Percentiles rank a stretch among this genome's conserved stretches.
Evolutionary conservation across 805 yeast genomes (phyloP).

Genomic region (Starmerella stellata): DNA sequence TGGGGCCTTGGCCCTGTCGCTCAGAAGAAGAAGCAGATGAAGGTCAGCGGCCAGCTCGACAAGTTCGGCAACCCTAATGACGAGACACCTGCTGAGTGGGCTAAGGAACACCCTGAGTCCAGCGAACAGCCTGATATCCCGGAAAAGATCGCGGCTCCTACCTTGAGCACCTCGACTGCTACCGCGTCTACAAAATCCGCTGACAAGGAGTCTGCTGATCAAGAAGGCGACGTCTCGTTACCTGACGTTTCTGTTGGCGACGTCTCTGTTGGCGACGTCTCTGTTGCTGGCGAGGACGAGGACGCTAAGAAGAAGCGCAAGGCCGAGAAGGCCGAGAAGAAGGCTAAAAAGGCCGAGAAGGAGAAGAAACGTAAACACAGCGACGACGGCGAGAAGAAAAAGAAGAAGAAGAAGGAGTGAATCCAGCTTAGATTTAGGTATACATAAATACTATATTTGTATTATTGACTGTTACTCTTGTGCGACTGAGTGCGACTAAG

Average conservation of each 20-base stretch:
- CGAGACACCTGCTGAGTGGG: constrained; percentile 87
- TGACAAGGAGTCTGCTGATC: constrained; percentile 22
- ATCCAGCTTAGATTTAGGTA: too few species aligned
- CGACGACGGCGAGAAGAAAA: constrained; percentile 23
- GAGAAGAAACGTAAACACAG: constrained; percentile 4
- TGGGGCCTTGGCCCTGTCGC: constrained; percentile 99
- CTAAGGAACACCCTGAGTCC: constrained; percentile 56
- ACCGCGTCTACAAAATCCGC: constrained; percentile 23
- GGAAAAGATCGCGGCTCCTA: constrained; percentile 26
- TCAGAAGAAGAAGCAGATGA: constrained; percentile 93
- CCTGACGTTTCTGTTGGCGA: constrained; percentile 3
- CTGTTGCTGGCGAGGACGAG: not conserved
- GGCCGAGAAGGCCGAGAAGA: not conserved
- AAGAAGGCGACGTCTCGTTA: constrained; percentile 19
- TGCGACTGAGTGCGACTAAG: too few species aligned
- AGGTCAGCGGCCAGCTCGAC: constrained; percentile 92
- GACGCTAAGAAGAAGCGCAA: not conserved
- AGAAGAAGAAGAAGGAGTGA: constrained; percentile 32
- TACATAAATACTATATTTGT: too few species aligned
- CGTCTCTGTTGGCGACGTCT: too few species aligned
- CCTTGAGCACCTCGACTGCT: constrained; percentile 27
- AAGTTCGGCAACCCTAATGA: constrained; percentile 87
- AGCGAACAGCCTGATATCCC: constrained; percentile 35
- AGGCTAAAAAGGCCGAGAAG: constrained; percentile 2
- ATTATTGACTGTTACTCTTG: too few species aligned